These are phyloP conservation scores for Phlebopus sp. DNA, from an alignment of 1,284 basidiomycete genomes.

Conservation along the genomic window DNA sequence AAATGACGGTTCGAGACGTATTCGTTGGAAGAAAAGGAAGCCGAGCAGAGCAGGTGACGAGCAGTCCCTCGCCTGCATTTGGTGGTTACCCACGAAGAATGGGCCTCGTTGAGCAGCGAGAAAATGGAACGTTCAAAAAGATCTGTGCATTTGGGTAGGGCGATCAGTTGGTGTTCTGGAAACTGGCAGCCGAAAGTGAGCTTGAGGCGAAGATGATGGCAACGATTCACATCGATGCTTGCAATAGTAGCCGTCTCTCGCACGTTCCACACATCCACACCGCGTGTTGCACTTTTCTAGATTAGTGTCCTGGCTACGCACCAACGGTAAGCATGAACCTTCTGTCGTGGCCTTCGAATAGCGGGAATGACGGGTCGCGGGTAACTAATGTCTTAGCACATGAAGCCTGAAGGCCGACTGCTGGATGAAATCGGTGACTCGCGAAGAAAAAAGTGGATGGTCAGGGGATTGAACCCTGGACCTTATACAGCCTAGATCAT, in stretches of 20 bases:
- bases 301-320: background rate
- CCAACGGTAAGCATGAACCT: background rate
- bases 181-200: background rate
- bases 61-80: background rate
- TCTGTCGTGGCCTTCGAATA: background rate
- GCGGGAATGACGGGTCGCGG: background rate
- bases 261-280: background rate
- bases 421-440: no score
- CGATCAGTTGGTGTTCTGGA: constrained; percentile 11
- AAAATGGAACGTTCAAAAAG: constrained; percentile 17
- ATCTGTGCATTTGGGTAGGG: constrained; percentile 9
- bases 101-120: constrained; percentile 15
- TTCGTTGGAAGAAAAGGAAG: constrained; percentile 8
- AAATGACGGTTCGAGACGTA: background rate
- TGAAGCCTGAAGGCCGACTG: no score
- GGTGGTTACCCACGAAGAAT: background rate
- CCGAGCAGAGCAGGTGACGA: background rate
- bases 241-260: background rate
- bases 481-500: constrained; percentile 24
- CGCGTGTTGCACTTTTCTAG: background rate
- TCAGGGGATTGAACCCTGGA: constrained; percentile 34
- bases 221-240: background rate
- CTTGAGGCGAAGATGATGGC: background rate
- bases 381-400: no score
- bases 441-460: constrained; percentile 26